Conservation (phyloP, 352 stramenopile species). For the Globisporangium uncinulatum region DNA sequence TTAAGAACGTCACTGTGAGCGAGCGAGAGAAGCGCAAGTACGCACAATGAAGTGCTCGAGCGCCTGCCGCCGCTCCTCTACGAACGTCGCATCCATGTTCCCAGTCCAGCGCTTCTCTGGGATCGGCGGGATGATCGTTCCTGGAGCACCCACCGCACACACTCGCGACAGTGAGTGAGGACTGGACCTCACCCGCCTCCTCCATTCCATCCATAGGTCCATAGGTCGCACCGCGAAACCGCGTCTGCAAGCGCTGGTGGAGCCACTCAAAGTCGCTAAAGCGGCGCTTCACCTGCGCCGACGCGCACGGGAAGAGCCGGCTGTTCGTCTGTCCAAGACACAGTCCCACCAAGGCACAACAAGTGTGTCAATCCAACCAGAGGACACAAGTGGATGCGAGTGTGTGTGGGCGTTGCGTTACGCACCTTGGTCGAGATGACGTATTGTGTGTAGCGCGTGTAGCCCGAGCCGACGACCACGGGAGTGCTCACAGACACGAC, state of each 20-base stretch:
- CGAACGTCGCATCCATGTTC: slow-evolving; percentile 87
- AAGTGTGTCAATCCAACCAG: background rate
- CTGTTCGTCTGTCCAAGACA: slow-evolving; percentile 44
- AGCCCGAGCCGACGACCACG: slow-evolving; percentile 71
- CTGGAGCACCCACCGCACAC: slow-evolving; percentile 14
- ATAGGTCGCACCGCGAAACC: slow-evolving; percentile 55
- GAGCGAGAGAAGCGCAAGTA: background rate
- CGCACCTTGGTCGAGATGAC: slow-evolving; percentile 81
- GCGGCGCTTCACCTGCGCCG: slow-evolving; percentile 76
- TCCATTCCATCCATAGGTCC: background rate
- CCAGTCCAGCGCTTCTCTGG: slow-evolving; percentile 85
- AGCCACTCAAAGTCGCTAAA: slow-evolving; percentile 91
- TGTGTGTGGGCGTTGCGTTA: background rate
- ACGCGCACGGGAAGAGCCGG: slow-evolving; percentile 51
- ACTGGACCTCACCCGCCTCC: too few relatives aligned
- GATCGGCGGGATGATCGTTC: slow-evolving; percentile 85
- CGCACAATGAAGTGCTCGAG: slow-evolving; percentile 86
- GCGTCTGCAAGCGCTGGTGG: slow-evolving; percentile 66
- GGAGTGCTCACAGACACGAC: slow-evolving; percentile 72
- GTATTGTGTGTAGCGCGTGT: slow-evolving; percentile 85
- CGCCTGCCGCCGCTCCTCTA: slow-evolving; percentile 82
- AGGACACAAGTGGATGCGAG: background rate
- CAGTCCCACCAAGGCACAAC: background rate
- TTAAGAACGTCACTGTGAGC: too few relatives aligned
- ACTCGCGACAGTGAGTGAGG: background rate